These are phyloP conservation scores for Oldenlandia corymbosa DNA, from an alignment of 257 asterid species.

Conservation along the genomic window DNA sequence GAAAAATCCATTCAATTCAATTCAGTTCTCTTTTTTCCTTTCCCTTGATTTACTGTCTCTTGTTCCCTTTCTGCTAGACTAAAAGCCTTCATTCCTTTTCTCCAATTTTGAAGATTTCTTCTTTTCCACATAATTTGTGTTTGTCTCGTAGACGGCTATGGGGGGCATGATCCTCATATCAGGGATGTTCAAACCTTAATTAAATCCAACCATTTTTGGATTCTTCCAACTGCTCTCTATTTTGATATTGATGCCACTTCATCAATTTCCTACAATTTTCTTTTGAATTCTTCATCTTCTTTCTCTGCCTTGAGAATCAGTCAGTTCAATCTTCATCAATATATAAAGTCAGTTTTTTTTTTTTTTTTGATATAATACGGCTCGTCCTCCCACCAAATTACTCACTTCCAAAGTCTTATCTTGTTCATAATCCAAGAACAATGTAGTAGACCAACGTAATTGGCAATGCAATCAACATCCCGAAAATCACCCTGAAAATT, in stretches of 20 bases:
- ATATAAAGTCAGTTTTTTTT: conserved; percentile 13
- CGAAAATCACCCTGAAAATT: conserved; percentile 44
- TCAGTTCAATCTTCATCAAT: no score
- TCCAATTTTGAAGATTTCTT: conserved; percentile 21
- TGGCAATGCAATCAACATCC: conserved; percentile 66
- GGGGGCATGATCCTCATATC: conserved; percentile 27
- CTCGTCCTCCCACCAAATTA: neutral
- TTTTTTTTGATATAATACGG: no score
- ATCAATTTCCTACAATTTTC: neutral
- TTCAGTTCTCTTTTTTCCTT: conserved; percentile 8
- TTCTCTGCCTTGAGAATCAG: conserved; percentile 5
- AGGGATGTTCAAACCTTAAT: conserved; percentile 16
- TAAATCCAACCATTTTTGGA: conserved; percentile 4
- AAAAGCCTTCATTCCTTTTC: conserved; percentile 17
- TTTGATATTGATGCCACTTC: conserved; percentile 3
- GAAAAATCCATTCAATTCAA: no score
- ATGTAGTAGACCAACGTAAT: conserved; percentile 55
- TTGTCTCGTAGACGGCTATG: conserved; percentile 17
- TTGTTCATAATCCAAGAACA: conserved; percentile 41
- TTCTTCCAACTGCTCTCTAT: conserved; percentile 7
- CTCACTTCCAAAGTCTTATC: neutral
- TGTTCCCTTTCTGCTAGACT: conserved; percentile 32
- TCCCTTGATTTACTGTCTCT: conserved; percentile 34
- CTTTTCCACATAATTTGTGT: neutral
- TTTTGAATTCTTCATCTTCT: neutral